A percentile compares a stretch with the other conserved stretches of the same genome.
Conservation (phyloP, 2,329 filamentous ascomycete genomes). For the Fusarium verrucosum region DNA sequence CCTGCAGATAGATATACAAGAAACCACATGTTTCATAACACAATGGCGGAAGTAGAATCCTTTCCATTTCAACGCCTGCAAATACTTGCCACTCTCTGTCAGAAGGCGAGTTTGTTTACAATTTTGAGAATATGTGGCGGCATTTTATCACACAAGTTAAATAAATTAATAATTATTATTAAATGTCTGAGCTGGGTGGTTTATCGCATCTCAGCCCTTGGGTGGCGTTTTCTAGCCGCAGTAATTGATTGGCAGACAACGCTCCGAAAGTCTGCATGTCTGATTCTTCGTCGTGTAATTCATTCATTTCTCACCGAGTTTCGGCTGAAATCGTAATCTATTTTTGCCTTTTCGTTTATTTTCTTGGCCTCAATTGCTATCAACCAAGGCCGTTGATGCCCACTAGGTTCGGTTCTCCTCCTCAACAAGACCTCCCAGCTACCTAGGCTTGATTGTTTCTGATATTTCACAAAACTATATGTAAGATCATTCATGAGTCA, state of each 20-base stretch:
- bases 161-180: too few species aligned
- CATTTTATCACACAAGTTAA: neutral
- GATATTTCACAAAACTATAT: too few species aligned
- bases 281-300: neutral
- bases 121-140: too few species aligned
- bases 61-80: neutral
- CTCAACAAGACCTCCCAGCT: too few species aligned
- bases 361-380: neutral
- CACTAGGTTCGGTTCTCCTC: too few species aligned
- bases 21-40: neutral
- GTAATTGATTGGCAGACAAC: slow-evolving; percentile 22
- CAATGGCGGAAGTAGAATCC: neutral
- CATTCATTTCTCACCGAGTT: slow-evolving; percentile 4
- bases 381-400: neutral
- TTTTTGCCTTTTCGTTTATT: neutral
- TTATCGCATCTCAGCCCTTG: neutral
- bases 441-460: neutral
- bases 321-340: neutral
- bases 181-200: neutral
- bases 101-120: too few species aligned
- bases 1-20: neutral
- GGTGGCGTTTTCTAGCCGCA: slow-evolving; percentile 31
- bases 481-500: neutral
- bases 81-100: slow-evolving; percentile 3
- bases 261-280: neutral